Conservation (phyloP, 2,329 filamentous ascomycete genomes). For the Thermomyces lanuginosus region DNA sequence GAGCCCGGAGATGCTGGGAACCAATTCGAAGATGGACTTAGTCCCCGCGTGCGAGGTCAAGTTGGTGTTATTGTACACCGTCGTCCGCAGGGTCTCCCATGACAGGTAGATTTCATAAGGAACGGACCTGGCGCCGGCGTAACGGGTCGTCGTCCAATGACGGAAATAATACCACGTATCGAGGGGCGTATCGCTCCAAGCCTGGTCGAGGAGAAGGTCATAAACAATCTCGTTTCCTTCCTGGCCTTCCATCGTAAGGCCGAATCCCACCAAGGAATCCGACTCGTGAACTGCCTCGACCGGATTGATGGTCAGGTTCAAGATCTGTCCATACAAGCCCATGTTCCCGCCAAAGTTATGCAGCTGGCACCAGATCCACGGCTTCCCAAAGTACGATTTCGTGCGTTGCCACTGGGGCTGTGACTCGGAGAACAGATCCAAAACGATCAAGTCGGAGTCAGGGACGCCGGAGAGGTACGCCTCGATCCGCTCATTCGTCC, state of each 20-base stretch:
- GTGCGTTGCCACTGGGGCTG: conserved; percentile 37
- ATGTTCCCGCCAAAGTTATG: conserved; percentile 36
- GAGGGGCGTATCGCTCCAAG: conserved; percentile 31
- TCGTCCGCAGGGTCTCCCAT: conserved; percentile 32
- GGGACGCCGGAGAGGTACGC: conserved; percentile 35
- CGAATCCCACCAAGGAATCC: conserved; percentile 31
- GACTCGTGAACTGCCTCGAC: conserved; percentile 30
- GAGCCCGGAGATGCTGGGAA: conserved; percentile 28
- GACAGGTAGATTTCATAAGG: conserved; percentile 24
- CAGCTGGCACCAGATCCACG: conserved; percentile 40
- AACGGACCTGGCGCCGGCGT: conserved; percentile 14
- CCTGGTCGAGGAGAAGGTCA: conserved; percentile 35
- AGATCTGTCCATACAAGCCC: conserved; percentile 36
- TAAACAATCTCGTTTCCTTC: conserved; percentile 40
- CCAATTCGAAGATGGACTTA: conserved; percentile 33
- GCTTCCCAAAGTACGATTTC: conserved; percentile 35
- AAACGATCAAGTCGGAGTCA: conserved; percentile 33
- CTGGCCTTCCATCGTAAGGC: conserved; percentile 35
- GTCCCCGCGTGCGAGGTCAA: conserved; percentile 25
- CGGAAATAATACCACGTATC: conserved; percentile 32
- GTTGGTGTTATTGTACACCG: conserved; percentile 36
- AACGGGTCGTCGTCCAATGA: conserved; percentile 31
- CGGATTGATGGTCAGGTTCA: conserved; percentile 33
- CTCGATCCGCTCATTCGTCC: conserved; percentile 33
- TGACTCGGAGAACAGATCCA: conserved; percentile 36